phyloP scores from a whole-genome alignment of 257 asterid genomes.

The Solanum pennellii region DNA sequence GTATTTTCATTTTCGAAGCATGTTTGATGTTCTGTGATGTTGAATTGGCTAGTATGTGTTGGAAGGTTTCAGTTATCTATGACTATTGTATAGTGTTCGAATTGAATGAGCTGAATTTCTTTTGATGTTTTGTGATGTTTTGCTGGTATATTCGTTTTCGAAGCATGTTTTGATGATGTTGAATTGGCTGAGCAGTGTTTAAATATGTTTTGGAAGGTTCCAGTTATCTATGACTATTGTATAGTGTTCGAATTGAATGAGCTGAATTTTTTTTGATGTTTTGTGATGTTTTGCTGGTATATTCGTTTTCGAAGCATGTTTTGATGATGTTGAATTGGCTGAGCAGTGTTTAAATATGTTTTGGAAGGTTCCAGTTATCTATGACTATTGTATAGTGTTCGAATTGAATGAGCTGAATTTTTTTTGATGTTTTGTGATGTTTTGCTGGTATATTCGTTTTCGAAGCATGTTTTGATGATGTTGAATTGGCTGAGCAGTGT shows the following conservation, averaged over 20 bases:
- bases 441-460: not conserved
- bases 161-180: not conserved
- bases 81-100: no score
- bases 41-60: no score
- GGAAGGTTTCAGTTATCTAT: no score
- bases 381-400: not conserved
- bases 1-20: no score
- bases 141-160: not conserved
- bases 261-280: not conserved
- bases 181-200: not conserved
- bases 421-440: not conserved
- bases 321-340: not conserved
- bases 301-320: not conserved
- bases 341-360: constrained; percentile 31
- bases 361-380: constrained; percentile 73
- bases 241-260: no score
- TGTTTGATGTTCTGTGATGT: no score
- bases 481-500: not conserved
- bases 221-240: no score
- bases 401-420: not conserved
- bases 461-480: not conserved
- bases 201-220: no score
- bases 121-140: not conserved
- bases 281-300: not conserved
- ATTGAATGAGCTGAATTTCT: not conserved